Base-by-base conservation (phyloP, 1,284 basidiomycete species). In the Heterobasidion parviporum region DNA sequence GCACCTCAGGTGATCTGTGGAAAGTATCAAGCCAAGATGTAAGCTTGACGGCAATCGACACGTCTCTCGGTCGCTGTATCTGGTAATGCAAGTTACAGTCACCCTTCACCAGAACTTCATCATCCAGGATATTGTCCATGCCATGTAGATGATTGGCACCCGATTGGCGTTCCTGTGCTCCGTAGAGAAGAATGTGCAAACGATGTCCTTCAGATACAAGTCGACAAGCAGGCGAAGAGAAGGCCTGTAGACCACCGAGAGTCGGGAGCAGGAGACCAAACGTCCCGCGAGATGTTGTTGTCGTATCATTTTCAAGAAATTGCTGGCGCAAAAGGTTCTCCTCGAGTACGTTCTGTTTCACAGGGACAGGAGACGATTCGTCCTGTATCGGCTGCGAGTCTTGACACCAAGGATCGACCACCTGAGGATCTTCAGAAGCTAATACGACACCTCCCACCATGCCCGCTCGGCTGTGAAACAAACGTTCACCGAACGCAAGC, bases 191-290 rank as follows among this genome's bases (percentile, higher is more conserved):
- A 26, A 72, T 63, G 9, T 70, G 54, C 1, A 75, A 43, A 18
- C 60, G 61, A 57, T 77, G 68, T 15, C 75, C 74, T 35, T 67
- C 64, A 1, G 59, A 57, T 44, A 67, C 64, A 32, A 85, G 69
- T 50, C 65, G 68, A 66, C 83, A 87, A 0, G 73, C 62, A 4
- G 79, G 68, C 35, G 73, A 66, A 8, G 73, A 67, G 36, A 83
- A 68, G 5, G 63, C 55, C 1, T 53, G 58, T 15, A 85, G 61
- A 54, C 83, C 78, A 3, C 70, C 63, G 33, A 69, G 55, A 7
- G 59, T 64, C 10, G 76, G 74, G 50, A 82, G 64, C 6, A 70
- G 58, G 26, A 79, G 49, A 20, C 67, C 64, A 54, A 79, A 62
- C 15, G 60, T 61, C 5, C 71, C 68, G 2, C 55, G 53, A 6